Evolutionary conservation across 2,329 filamentous ascomycete species (phyloP).

Genomic region (Colletotrichum aenigma): DNA sequence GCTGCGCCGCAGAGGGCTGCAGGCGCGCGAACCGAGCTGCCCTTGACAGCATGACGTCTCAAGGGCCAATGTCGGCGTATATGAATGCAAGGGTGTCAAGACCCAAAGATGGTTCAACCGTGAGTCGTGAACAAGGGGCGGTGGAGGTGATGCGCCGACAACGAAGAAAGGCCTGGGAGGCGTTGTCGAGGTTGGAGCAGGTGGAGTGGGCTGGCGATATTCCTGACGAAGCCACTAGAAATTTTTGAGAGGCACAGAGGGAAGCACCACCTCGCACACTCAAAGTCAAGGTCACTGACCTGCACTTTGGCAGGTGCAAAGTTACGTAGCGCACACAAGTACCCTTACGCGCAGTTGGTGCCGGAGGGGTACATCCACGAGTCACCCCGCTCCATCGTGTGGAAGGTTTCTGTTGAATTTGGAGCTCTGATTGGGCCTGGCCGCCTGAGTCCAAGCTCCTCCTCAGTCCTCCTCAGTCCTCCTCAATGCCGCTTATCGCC

Average conservation of each 20-base stretch:
- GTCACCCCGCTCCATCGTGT: neutral
- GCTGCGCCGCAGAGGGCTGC: slow-evolving; percentile 18
- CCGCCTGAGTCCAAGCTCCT: neutral
- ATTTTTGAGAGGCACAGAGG: slow-evolving; percentile 6
- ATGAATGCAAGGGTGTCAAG: neutral
- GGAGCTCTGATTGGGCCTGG: neutral
- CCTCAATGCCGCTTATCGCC: neutral
- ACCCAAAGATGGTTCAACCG: neutral
- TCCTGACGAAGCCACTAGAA: slow-evolving; percentile 20
- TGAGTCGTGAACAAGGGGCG: neutral
- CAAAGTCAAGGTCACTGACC: neutral
- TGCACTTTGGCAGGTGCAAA: neutral
- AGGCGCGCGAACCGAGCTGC: slow-evolving; percentile 24
- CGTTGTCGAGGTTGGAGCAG: neutral
- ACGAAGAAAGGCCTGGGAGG: neutral
- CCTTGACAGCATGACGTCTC: slow-evolving; percentile 25
- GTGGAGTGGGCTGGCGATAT: slow-evolving; percentile 8
- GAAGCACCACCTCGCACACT: neutral
- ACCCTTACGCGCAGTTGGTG: neutral
- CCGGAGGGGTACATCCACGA: neutral
- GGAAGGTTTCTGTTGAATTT: neutral
- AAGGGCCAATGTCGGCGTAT: neutral
- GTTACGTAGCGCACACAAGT: neutral
- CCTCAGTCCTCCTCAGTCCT: neutral
- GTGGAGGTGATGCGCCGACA: neutral